phyloP scores from a whole-genome alignment of 1,284 basidiomycete species.

The Cerrena zonata region DNA sequence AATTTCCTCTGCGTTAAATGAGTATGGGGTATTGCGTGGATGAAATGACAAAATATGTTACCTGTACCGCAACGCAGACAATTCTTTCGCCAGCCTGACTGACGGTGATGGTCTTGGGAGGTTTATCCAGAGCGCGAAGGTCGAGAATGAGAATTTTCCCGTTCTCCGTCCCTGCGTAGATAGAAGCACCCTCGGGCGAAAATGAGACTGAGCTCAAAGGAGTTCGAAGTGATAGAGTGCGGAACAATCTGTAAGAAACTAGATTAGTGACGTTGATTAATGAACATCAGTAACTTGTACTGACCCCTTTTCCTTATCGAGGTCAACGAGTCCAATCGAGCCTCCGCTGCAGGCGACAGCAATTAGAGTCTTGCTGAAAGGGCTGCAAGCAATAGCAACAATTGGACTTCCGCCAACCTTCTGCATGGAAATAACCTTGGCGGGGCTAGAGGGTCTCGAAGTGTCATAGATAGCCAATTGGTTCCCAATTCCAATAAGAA shows the following conservation, averaged over 20 bases:
- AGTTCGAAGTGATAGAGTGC: conserved; percentile 45
- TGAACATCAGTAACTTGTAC: conserved; percentile 17
- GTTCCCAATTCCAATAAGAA: conserved; percentile 50
- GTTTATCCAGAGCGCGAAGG: conserved; percentile 57
- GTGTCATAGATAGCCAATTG: conserved; percentile 60
- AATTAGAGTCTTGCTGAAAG: conserved; percentile 66
- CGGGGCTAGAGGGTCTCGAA: conserved; percentile 47
- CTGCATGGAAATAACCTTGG: conserved; percentile 45
- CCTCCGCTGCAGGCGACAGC: conserved; percentile 52
- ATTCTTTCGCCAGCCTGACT: conserved; percentile 43
- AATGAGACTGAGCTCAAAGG: conserved; percentile 55
- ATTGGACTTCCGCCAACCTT: conserved; percentile 41
- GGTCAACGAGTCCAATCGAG: conserved; percentile 51
- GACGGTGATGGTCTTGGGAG: conserved; percentile 46
- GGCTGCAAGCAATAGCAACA: conserved; percentile 53
- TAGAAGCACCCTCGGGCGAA: conserved; percentile 58
- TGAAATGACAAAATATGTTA: conserved; percentile 21
- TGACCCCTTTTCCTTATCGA: conserved; percentile 70
- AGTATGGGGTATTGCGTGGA: neutral
- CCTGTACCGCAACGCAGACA: conserved; percentile 52
- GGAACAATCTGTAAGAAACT: conserved; percentile 45
- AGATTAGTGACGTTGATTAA: neutral
- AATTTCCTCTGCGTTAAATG: conserved; percentile 21
- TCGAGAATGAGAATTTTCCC: conserved; percentile 60
- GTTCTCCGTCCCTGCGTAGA: conserved; percentile 58